Base-by-base conservation (phyloP, 2,329 filamentous ascomycete genomes). In the Pseudomassariella vexata region DNA sequence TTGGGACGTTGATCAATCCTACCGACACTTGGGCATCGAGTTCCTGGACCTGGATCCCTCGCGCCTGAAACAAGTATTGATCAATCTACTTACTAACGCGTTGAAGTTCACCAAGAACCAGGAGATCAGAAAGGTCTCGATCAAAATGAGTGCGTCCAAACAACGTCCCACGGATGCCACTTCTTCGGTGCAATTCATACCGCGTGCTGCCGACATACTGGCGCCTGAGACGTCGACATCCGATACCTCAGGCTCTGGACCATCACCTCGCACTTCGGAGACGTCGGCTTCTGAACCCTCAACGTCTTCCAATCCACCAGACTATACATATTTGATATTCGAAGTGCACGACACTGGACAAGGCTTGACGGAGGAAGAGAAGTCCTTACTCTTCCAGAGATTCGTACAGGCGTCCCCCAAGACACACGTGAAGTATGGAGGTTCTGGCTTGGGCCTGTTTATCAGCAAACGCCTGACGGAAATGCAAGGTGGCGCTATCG, bases 21-120 rank as follows among this genome's bases (percentile, higher is more conserved):
- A 82, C 48, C 63, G 68, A 6, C 62, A 72, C 6, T 55, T 85
- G 15, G 65, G 65, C 4, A 65, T 87, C 17, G 73, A 82, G 36
- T 85, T 79, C 74, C 77, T 82, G 22, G 79, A 71, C 38, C 61
- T 87, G 23, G 84, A 89, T 50, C 83, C 84, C 2, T 85, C 80
- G 3, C 69, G 83, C 24, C 65, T 87, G n/a, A 68, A 79, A 27
- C 83, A 87, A 49, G 74, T 87, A 2, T 59, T 87, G 22, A 86
- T 87, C 52, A 87, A 88, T 46, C 63, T 88, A 5, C 74, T 84
- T 44, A 76, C 71, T 12, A 79, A 79, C 39, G 73, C 74, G 9
- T 68, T 79, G 50, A 78, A 77, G 43, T 78, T 79, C 37, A 75
- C 73, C 0, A 78, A 77, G 20, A 68, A 70, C 0, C 74, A 79